These are phyloP conservation scores for Fusarium sp. DNA, from an alignment of 2,329 filamentous ascomycete species.

Conservation along the genomic window DNA sequence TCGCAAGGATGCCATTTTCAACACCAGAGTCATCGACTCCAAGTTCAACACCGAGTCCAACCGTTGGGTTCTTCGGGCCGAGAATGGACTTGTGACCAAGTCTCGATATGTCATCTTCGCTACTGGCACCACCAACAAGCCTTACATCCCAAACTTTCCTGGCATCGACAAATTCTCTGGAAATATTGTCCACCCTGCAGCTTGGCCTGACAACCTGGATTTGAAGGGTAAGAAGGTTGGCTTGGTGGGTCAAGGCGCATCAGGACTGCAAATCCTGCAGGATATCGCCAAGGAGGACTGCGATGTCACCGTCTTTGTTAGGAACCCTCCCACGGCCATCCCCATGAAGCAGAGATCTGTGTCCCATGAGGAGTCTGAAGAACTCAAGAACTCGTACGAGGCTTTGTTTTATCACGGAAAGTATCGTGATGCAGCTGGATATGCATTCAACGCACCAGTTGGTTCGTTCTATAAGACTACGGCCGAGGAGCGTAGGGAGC, in stretches of 20 bases:
- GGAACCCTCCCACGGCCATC: conserved; percentile 62
- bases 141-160: conserved; percentile 12
- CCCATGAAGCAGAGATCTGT: conserved; percentile 66
- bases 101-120: conserved; percentile 19
- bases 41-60: neutral
- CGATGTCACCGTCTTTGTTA: conserved; percentile 62
- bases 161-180: conserved; percentile 3
- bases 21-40: neutral
- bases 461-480: conserved; percentile 53
- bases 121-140: conserved; percentile 14
- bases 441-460: conserved; percentile 47
- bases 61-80: neutral
- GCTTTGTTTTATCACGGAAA: conserved; percentile 26
- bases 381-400: conserved; percentile 32
- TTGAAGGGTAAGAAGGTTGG: conserved; percentile 17
- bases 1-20: neutral
- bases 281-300: conserved; percentile 50
- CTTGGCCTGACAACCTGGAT: conserved; percentile 9
- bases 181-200: conserved; percentile 15
- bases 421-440: conserved; percentile 57
- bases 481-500: neutral
- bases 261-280: conserved; percentile 33
- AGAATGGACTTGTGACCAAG: neutral
- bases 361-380: conserved; percentile 58
- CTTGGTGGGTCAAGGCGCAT: conserved; percentile 22